These are phyloP conservation scores for Pseudogymnoascus sp. DNA, from an alignment of 2,329 filamentous ascomycete genomes.

Conservation along the genomic window DNA sequence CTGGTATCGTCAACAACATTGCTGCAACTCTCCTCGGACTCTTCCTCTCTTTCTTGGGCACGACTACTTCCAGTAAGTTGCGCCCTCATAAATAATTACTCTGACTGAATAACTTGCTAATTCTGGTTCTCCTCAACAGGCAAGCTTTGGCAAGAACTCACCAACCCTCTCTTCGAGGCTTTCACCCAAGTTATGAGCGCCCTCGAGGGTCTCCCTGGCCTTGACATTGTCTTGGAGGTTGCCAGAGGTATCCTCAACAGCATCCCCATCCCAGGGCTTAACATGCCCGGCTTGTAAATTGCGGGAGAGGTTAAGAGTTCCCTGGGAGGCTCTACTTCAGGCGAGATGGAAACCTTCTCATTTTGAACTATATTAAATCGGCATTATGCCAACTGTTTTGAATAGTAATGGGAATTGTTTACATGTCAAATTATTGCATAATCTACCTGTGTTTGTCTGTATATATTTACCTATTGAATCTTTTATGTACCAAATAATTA, in stretches of 20 bases:
- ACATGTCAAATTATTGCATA: not conserved
- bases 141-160: not conserved
- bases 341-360: not conserved
- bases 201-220: not conserved
- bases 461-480: not conserved
- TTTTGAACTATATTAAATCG: not conserved
- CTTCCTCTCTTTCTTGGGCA: conserved; percentile 2
- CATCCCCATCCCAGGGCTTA: not conserved
- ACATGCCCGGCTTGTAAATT: not conserved
- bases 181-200: not conserved
- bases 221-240: not conserved
- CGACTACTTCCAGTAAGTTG: not conserved
- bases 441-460: not conserved
- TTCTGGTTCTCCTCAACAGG: not conserved
- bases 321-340: not conserved
- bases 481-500: not conserved
- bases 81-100: too few species aligned
- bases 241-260: not conserved
- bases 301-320: not conserved
- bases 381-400: not conserved
- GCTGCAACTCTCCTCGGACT: not conserved
- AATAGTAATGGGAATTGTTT: not conserved
- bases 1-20: not conserved
- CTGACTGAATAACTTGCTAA: not conserved
- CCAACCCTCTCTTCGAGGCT: not conserved